Evolutionary conservation across 2,329 filamentous ascomycete species (phyloP), one percentile per base, ranked within the genome.

Genomic region (Colletotrichum filicis): DNA sequence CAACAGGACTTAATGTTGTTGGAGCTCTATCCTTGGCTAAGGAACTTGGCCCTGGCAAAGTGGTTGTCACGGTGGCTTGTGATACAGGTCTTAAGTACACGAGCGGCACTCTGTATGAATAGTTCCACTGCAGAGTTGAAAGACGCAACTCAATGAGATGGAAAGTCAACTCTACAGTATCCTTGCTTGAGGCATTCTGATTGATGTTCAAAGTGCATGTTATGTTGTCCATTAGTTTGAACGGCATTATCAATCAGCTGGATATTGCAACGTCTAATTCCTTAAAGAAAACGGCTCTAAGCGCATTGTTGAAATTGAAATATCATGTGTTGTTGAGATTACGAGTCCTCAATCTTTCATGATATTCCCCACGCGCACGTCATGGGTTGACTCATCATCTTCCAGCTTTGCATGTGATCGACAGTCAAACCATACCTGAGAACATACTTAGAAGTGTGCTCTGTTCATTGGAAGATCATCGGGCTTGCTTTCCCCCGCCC

Each of bases 41-140:
- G 37, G 69, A 74, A 4, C 49, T 74, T 7, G 55, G 64, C 1
- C 63, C 63, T 3, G 64, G 68, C 2, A 74, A 73, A 46, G 35
- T 49, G 1, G 60, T 74, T 12, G 64, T 74, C 9, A 74, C 69
- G 12, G 35, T 74, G 22, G 72, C 64, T n/a, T 74, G 69, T 32
- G 69, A 74, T 30, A 63, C 72, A 0, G 72, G 64, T 1, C 57
- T 74, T 1, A 73, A 74, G 32, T 73, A 74, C 32, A 32, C 59
- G 28, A 56, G 19, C 14, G 66, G 69, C 3, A 24, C n/a, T 52
- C 28, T 72, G 16, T 68, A 56, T 22, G 30, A 53, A 16, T 64
- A 42, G 30, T 49, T 8, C n/a, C 14, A 42, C 14, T 4, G 14
- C 4, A 26, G 22, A 49, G 6, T 32, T 32, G 14, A 16, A 5